These are phyloP conservation scores for Rubus idaeus DNA, from an alignment of 306 rosid genomes.

Conservation along the genomic window DNA sequence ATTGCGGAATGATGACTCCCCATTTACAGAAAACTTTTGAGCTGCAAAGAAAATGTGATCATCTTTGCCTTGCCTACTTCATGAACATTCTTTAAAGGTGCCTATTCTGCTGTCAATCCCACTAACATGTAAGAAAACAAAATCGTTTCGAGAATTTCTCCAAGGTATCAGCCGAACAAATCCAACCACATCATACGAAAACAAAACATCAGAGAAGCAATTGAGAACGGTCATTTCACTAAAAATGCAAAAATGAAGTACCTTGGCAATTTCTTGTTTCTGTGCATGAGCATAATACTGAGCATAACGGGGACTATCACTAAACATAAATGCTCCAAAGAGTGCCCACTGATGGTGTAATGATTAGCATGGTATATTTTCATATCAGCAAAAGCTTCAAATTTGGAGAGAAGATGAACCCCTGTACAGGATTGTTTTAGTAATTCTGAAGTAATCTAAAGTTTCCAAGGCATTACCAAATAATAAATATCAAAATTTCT, in stretches of 20 bases:
- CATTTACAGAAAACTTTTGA: neutral
- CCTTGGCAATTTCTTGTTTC: slow-evolving; percentile 47
- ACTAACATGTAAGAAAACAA: slow-evolving; percentile 22
- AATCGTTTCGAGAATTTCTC: neutral
- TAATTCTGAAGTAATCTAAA: slow-evolving; percentile 5
- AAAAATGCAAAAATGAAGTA: slow-evolving; percentile 19
- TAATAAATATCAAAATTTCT: neutral
- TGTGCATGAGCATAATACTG: slow-evolving; percentile 56
- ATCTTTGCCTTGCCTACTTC: slow-evolving; percentile 27
- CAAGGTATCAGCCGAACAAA: neutral
- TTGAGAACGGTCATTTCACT: neutral
- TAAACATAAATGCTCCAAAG: slow-evolving; percentile 58
- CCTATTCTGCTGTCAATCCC: slow-evolving; percentile 41
- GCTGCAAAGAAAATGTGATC: neutral
- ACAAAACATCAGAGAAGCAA: neutral
- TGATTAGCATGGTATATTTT: slow-evolving; percentile 47
- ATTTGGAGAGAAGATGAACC: slow-evolving; percentile 57
- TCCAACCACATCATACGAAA: neutral
- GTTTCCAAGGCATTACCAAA: neutral
- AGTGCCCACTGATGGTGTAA: slow-evolving; percentile 59
- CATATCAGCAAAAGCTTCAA: slow-evolving; percentile 56
- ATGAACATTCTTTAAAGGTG: slow-evolving; percentile 39
- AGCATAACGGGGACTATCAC: slow-evolving; percentile 50
- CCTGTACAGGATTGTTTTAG: slow-evolving; percentile 39
- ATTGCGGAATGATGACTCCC: too few species aligned